Conservation (phyloP, 176 grass and related monocot species). For the Hsuehochloa calcarea region DNA sequence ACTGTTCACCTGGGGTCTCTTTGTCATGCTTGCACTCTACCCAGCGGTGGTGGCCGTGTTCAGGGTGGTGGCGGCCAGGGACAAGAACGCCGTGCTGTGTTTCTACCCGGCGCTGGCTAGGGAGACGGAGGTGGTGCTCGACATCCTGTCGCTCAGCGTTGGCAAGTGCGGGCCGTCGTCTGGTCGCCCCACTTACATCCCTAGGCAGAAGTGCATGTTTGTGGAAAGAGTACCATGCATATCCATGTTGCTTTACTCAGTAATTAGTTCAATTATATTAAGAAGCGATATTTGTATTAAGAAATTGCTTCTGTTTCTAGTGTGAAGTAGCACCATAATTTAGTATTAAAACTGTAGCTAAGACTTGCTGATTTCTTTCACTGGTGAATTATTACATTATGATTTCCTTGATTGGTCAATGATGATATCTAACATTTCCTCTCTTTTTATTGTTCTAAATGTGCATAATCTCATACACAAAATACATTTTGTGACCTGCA, state of each 20-base stretch:
- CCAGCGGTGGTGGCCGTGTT: slow-evolving; percentile 45
- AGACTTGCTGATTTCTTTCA: too few species aligned
- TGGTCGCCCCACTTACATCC: too few species aligned
- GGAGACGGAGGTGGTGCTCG: slow-evolving; percentile 49
- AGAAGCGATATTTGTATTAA: too few species aligned
- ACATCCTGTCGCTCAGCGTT: slow-evolving; percentile 59
- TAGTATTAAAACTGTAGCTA: too few species aligned
- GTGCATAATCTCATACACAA: background rate
- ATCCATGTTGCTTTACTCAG: too few species aligned
- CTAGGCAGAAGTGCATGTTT: too few species aligned
- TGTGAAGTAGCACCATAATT: too few species aligned
- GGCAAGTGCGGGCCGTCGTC: slow-evolving; percentile 1
- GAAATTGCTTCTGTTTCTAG: too few species aligned
- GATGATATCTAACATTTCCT: background rate
- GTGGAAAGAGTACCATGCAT: too few species aligned
- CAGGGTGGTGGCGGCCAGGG: slow-evolving; percentile 54
- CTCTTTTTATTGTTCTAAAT: background rate
- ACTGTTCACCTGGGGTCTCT: too few species aligned
- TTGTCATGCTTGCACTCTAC: too few species aligned
- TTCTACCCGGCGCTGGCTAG: slow-evolving; percentile 39
- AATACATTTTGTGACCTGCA: background rate
- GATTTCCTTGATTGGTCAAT: background rate
- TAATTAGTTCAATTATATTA: too few species aligned
- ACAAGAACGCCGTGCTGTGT: slow-evolving; percentile 60
- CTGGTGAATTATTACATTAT: background rate